Base-by-base conservation (phyloP, 345 rosid genomes). In the Bruguiera gymnorhiza region DNA sequence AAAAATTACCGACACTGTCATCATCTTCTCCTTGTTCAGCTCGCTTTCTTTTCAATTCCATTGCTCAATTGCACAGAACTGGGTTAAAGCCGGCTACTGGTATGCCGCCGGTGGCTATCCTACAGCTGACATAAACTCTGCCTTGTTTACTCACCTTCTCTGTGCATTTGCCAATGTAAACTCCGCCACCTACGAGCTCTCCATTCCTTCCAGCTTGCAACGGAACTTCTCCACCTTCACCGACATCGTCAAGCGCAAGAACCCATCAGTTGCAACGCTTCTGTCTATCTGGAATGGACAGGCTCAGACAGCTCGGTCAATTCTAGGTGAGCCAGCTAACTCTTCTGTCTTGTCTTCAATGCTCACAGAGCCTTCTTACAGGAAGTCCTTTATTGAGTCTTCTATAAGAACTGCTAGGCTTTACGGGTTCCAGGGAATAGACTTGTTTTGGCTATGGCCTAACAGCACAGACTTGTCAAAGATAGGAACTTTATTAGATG, bases 391-490 rank as follows among this genome's bases (percentile, higher is more conserved):
- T 24, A 75, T 79, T 54, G 66, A 34, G 10, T 79, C 82, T 23
- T 68, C 79, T 3, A 29, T 79, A 26, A 23, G 34, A 60, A 68
- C 53, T 0, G 79, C 79, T 24, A 71, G 74, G 61, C 20, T 36
- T 50, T 62, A 68, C 24, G 83, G 79, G 19, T 79, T 79, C 51
- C 72, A 56, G 6, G 79, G 83, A 16, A 70, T 79, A 6, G 83
- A 79, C 52, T 55, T 79, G 39, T 68, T 50, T 13, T 79, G 82
- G 79, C 21, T 68, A 1, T 79, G 82, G 79, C 79, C 82, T 23
- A 64, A 72, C 7, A 36, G 72, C 10, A 72, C 71, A 16, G 82
- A 79, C 71, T 60, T 65, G 71, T 54, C 64, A 11, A 60, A 31
- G 27, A 46, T 79, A 1, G 79, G 73, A 31, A 7, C 24, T 54